Conservation (phyloP, 192 early-diverging fungal genomes). For the Dispira simplex region DNA sequence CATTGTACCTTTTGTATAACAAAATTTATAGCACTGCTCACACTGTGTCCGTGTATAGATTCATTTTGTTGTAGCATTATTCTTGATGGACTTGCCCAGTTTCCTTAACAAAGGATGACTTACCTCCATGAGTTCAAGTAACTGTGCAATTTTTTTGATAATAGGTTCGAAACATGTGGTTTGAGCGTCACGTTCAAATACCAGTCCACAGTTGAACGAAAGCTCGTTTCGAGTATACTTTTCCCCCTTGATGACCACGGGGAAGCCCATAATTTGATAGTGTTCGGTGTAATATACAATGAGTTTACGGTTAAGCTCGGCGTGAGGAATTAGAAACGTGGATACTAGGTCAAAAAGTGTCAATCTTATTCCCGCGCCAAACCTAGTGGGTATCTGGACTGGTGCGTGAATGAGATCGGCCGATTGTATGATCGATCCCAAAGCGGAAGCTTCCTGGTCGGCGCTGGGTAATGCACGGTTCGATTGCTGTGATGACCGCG, state of each 20-base stretch:
- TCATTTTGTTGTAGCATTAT: too few species aligned
- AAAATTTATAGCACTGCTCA: too few species aligned
- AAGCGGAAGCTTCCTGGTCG: too few species aligned
- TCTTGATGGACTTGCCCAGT: too few species aligned
- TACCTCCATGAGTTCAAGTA: constrained; percentile 61
- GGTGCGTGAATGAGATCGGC: too few species aligned
- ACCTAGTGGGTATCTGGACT: too few species aligned
- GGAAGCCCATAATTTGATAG: constrained; percentile 60
- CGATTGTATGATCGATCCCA: too few species aligned
- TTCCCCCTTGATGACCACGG: constrained; percentile 45
- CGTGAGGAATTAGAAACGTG: constrained; percentile 78
- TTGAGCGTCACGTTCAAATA: constrained; percentile 61
- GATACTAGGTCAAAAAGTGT: constrained; percentile 65
- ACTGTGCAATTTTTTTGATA: constrained; percentile 59
- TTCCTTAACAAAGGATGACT: too few species aligned
- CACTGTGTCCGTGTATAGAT: too few species aligned
- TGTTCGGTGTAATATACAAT: constrained; percentile 52
- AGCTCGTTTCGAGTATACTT: constrained; percentile 56
- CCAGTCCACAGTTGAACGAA: constrained; percentile 75
- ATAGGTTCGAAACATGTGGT: constrained; percentile 65
- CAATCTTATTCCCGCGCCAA: constrained; percentile 11
- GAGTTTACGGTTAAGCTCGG: constrained; percentile 51
- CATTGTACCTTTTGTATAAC: too few species aligned
- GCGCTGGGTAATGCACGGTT: too few species aligned
- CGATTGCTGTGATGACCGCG: too few species aligned